Base-by-base conservation (phyloP, 2,329 filamentous ascomycete genomes). In the Clarireedia homoeocarpa region DNA sequence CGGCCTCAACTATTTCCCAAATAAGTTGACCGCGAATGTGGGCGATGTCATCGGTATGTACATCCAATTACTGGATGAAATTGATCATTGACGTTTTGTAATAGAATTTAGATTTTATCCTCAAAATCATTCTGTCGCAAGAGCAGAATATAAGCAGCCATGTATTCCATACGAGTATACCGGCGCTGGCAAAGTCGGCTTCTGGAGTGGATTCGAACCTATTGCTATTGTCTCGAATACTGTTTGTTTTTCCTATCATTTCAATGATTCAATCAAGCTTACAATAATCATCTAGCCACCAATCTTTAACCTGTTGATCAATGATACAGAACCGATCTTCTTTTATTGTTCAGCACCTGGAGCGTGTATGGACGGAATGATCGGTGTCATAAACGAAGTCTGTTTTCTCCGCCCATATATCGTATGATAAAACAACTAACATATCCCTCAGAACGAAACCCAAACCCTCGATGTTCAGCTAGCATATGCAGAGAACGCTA, bases 341-440 rank as follows among this genome's bases (percentile, higher is more conserved):
- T 87, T 80, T 69, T 89, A 89, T 68, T 89, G 85, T 60, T 81
- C 83, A 0, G 85, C 85, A 0, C 77, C 81, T 0, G 77, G 75
- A 0, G 88, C 85, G 2, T 92, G 88, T 65, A 75, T 76, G 3
- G 77, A 85, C 45, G 77, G 81, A 23, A 92, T 92, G 88, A 78
- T 92, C 15, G 88, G 87, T 3, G 85, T 81, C 1, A 85, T 92
- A 62, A 92, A 91, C 65, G 79, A 84, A 6, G 80, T 84, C 73
- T 58, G 74, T 56, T n/a, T 7, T 17, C 39, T 20, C 7, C 23
- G 4, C 7, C 49, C 5, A 30, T n/a, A 24, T 30, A 24, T 15
- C n/a, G 40, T 4, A 42, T 48, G 4, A 53, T 42, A 27, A 49
- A 2, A 36, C 12, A 39, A 45, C 26, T 51, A 38, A 45, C 40